Conservation (phyloP, 2,329 filamentous ascomycete genomes). For the Trichoderma guizhouense region DNA sequence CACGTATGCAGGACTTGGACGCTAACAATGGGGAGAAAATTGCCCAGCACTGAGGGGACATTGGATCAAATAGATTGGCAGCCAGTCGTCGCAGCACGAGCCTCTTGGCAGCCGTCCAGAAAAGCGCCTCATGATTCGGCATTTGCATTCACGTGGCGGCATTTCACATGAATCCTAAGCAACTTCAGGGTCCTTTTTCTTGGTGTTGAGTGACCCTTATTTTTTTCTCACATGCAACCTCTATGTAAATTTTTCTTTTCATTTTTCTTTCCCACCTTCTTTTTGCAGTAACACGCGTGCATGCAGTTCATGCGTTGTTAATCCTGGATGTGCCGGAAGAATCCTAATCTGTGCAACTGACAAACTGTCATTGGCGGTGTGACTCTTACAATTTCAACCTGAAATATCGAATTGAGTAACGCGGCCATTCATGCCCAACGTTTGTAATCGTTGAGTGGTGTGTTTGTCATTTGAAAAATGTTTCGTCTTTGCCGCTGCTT, state of each 20-base stretch:
- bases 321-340: not conserved
- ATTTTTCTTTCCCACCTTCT: not conserved
- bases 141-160: not conserved
- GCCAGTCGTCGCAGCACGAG: slow-evolving; percentile 6
- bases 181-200: not conserved
- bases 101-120: not conserved
- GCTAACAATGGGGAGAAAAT: not conserved
- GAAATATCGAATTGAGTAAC: not conserved
- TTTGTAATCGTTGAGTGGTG: not conserved
- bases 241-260: not conserved
- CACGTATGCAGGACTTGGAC: not conserved
- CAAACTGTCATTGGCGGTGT: not conserved
- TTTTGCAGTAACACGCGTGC: not conserved
- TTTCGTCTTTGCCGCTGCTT: not conserved
- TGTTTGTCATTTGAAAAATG: not conserved
- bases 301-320: not conserved
- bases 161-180: not conserved
- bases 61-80: not conserved
- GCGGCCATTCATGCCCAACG: not conserved
- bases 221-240: not conserved
- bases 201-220: not conserved
- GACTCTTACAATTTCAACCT: not conserved
- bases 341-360: not conserved
- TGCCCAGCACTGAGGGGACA: not conserved
- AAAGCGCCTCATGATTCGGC: slow-evolving; percentile 7